These are phyloP conservation scores for Periglandula ipomoeae DNA, from an alignment of 2,329 filamentous ascomycete genomes.

Conservation along the genomic window DNA sequence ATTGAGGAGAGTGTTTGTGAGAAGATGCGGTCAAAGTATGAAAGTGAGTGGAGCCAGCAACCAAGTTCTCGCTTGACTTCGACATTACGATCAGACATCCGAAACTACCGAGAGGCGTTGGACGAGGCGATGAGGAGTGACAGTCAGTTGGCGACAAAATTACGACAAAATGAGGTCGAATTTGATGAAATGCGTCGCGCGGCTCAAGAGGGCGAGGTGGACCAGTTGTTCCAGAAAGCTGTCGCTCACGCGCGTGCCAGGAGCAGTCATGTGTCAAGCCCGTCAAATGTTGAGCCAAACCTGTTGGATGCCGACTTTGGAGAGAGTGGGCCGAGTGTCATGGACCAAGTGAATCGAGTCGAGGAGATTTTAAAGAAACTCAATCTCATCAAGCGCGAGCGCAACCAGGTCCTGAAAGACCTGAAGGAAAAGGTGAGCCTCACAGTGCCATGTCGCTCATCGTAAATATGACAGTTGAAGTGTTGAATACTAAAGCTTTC, in stretches of 20 bases:
- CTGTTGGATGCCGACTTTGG: constrained; percentile 88
- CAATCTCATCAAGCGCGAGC: constrained; percentile 84
- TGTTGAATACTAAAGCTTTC: background rate
- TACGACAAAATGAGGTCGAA: constrained; percentile 76
- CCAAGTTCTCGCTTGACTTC: constrained; percentile 84
- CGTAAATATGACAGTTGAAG: too few species aligned
- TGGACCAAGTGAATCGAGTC: constrained; percentile 80
- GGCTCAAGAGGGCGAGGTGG: constrained; percentile 76
- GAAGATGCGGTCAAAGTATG: constrained; percentile 98
- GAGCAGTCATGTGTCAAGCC: constrained; percentile 50
- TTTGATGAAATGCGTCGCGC: constrained; percentile 94
- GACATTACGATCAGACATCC: constrained; percentile 77
- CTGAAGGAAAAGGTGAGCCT: constrained; percentile 82
- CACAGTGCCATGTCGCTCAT: too few species aligned
- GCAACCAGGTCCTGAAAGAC: constrained; percentile 88
- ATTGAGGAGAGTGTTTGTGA: constrained; percentile 98
- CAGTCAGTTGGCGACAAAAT: constrained; percentile 69
- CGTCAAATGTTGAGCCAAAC: constrained; percentile 58
- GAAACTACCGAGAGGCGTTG: constrained; percentile 78
- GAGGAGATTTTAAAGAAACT: constrained; percentile 88
- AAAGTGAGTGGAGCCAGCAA: constrained; percentile 92
- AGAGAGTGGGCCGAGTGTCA: constrained; percentile 68
- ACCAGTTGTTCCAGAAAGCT: constrained; percentile 79
- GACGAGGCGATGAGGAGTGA: constrained; percentile 87
- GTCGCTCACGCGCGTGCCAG: constrained; percentile 69